Conservation (phyloP, 2,329 filamentous ascomycete species). For the Venturia effusa region DNA sequence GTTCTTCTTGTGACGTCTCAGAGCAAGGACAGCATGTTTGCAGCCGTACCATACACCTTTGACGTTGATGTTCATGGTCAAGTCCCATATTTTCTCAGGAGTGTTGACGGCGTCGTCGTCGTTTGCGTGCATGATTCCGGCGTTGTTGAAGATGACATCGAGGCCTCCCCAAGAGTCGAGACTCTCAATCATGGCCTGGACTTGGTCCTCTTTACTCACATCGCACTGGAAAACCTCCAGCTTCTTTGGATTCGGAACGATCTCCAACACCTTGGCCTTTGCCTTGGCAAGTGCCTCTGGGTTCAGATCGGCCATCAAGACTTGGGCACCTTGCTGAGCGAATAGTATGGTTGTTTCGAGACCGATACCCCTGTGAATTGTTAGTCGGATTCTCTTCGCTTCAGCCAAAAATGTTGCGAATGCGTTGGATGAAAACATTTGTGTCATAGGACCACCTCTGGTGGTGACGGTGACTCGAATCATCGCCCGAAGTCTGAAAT, state of each 20-base stretch:
- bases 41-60: conserved; percentile 96
- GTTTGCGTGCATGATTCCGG: conserved; percentile 86
- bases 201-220: conserved; percentile 74
- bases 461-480: neutral
- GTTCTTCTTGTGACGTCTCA: conserved; percentile 70
- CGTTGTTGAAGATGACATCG: conserved; percentile 95
- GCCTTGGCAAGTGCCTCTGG: conserved; percentile 67
- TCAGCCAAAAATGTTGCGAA: neutral
- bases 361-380: conserved; percentile 62
- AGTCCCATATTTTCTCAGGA: conserved; percentile 83
- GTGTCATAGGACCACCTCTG: neutral
- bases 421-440: no score
- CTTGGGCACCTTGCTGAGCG: conserved; percentile 72
- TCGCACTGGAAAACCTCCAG: conserved; percentile 60
- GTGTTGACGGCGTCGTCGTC: conserved; percentile 60
- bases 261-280: conserved; percentile 59
- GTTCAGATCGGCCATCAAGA: conserved; percentile 80
- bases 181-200: conserved; percentile 62
- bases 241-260: conserved; percentile 50
- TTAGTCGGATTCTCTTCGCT: neutral
- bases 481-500: neutral
- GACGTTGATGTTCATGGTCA: conserved; percentile 90
- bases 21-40: conserved; percentile 78
- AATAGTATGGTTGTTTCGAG: conserved; percentile 88
- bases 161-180: conserved; percentile 78